Evolutionary conservation across 805 yeast genomes (phyloP).

Genomic region (Candida krabiensis): DNA sequence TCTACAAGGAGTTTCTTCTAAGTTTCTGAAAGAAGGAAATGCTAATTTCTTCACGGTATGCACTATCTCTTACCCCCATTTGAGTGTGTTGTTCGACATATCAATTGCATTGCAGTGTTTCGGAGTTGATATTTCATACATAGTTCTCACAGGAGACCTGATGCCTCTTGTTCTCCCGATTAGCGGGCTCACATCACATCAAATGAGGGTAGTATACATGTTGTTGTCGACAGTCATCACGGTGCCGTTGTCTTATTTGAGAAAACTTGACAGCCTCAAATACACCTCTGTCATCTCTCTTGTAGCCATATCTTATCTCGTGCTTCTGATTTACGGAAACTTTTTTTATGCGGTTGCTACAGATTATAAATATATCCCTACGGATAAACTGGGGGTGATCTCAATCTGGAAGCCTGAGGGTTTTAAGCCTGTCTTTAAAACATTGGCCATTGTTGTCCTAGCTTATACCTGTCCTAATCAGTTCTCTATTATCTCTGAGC

Average conservation of each 20-base stretch:
- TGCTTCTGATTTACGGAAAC: conserved; percentile 53
- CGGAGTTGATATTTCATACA: conserved; percentile 71
- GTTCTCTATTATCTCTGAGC: conserved; percentile 73
- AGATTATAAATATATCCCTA: conserved; percentile 42
- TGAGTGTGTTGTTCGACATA: conserved; percentile 68
- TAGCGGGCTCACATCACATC: conserved; percentile 32
- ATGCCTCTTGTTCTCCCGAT: conserved; percentile 55
- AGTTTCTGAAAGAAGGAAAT: conserved; percentile 53
- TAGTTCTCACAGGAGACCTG: conserved; percentile 75
- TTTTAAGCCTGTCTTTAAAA: conserved; percentile 48
- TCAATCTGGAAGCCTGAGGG: conserved; percentile 43
- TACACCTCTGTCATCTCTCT: conserved; percentile 72
- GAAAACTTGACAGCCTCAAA: conserved; percentile 65
- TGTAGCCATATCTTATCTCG: conserved; percentile 62
- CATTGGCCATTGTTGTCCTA: conserved; percentile 73
- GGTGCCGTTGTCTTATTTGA: conserved; percentile 63
- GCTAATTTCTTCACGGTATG: conserved; percentile 75
- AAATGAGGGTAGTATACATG: conserved; percentile 52
- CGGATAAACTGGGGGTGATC: conserved; percentile 42
- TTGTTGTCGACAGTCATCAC: conserved; percentile 50
- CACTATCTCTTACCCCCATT: conserved; percentile 67
- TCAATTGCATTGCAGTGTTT: conserved; percentile 78
- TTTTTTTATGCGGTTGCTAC: conserved; percentile 33
- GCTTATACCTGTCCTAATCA: conserved; percentile 84
- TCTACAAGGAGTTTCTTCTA: conserved; percentile 59